Evolutionary conservation across 257 asterid species (phyloP).

Genomic region (Fraxinus cuspidata): DNA sequence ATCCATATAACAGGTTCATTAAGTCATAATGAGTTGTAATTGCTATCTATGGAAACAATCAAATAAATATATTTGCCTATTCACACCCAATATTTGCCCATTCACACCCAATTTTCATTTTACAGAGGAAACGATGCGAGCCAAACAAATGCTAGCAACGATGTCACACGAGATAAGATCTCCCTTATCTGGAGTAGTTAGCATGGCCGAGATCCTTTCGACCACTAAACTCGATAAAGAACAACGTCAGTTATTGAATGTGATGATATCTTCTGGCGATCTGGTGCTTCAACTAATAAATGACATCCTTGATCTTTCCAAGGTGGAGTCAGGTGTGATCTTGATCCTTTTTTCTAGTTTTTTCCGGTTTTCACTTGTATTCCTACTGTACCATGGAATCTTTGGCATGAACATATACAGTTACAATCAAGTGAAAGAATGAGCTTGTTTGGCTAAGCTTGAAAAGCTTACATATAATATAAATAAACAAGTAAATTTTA

Average conservation of each 20-base stretch:
- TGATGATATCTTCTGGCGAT: constrained; percentile 58
- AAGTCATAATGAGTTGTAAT: neutral
- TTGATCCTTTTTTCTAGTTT: neutral
- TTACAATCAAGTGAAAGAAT: neutral
- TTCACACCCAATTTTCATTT: neutral
- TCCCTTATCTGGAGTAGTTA: constrained; percentile 86
- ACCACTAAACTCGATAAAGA: constrained; percentile 78
- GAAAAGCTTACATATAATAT: neutral
- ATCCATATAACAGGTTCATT: constrained; percentile 82
- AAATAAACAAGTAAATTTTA: neutral
- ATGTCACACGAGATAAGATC: constrained; percentile 98
- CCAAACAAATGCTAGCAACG: constrained; percentile 93
- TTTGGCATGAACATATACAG: neutral
- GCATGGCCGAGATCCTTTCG: constrained; percentile 91
- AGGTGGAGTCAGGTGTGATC: constrained; percentile 57
- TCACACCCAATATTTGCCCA: constrained; percentile 12
- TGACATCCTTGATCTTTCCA: constrained; percentile 92
- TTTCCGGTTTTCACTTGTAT: neutral
- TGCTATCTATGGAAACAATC: neutral
- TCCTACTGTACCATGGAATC: neutral
- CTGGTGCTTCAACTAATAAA: constrained; percentile 73
- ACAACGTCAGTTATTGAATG: constrained; percentile 57
- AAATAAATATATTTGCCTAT: constrained; percentile 17
- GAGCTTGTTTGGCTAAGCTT: neutral
- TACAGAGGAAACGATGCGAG: constrained; percentile 93